A percentile compares a stretch with the other conserved stretches of the same genome.
These are phyloP conservation scores for Macroventuria anomochaeta DNA, from an alignment of 2,329 filamentous ascomycete genomes.

Conservation along the genomic window DNA sequence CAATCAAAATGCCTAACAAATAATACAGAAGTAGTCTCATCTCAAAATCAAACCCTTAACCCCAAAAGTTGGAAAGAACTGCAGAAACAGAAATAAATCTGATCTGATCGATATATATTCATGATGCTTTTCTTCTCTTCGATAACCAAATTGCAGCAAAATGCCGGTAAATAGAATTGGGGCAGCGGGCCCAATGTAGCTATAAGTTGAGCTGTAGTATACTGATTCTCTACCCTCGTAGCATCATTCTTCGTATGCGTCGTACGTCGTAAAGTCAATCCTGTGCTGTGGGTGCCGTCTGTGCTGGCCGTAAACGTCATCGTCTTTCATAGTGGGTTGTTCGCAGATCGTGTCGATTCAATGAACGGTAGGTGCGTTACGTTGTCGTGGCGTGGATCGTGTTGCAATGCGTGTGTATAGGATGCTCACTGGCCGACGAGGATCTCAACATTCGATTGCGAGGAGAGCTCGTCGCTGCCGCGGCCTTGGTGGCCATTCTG, in stretches of 20 bases:
- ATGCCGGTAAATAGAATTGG: constrained; percentile 4
- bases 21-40: not conserved
- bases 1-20: constrained; percentile 5
- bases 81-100: not conserved
- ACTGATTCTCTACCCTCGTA: constrained; percentile 50
- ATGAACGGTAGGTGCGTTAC: constrained; percentile 31
- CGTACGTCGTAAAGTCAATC: constrained; percentile 44
- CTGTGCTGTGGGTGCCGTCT: constrained; percentile 24
- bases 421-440: constrained; percentile 63
- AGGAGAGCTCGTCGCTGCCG: constrained; percentile 68
- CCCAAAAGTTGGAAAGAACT: not conserved
- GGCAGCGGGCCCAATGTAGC: constrained; percentile 15
- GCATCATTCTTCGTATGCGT: constrained; percentile 52
- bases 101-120: constrained; percentile 7
- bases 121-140: constrained; percentile 11
- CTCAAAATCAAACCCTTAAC: not conserved
- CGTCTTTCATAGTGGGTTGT: constrained; percentile 39
- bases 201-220: constrained; percentile 15
- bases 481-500: constrained; percentile 68
- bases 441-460: constrained; percentile 66
- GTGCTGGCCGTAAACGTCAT: constrained; percentile 44
- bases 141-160: constrained; percentile 4
- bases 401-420: constrained; percentile 15
- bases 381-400: constrained; percentile 13
- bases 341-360: constrained; percentile 28